Evolutionary conservation across 257 asterid genomes (phyloP).

Genomic region (Petrea volubilis): DNA sequence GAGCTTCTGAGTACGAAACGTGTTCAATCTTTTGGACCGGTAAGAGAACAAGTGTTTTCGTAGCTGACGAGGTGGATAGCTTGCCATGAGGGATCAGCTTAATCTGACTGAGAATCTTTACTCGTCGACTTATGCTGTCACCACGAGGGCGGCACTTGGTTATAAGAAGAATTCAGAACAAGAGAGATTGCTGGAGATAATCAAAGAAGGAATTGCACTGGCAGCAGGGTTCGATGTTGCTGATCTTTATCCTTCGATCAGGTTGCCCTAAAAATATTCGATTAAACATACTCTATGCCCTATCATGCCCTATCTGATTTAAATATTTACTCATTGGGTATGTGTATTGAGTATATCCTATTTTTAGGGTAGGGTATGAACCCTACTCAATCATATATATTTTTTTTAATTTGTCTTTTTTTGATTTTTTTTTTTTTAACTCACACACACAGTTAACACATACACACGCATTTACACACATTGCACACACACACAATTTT

Average conservation of each 20-base stretch:
- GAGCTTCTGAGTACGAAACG: constrained; percentile 42
- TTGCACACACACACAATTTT: too few species aligned
- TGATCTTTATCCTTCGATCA: constrained; percentile 37
- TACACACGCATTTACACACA: too few species aligned
- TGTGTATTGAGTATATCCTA: too few species aligned
- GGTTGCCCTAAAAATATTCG: too few species aligned
- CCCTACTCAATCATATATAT: too few species aligned
- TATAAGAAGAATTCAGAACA: constrained; percentile 7
- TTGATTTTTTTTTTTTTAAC: too few species aligned
- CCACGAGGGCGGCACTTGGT: constrained; percentile 42
- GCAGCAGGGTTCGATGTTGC: constrained; percentile 32
- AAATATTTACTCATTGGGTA: too few species aligned
- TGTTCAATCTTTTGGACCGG: constrained; percentile 27
- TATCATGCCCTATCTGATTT: too few species aligned
- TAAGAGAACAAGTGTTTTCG: constrained; percentile 24
- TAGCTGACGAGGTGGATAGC: constrained; percentile 19
- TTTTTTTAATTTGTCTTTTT: too few species aligned
- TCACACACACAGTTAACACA: too few species aligned
- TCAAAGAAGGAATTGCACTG: neutral
- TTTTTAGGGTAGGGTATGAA: too few species aligned
- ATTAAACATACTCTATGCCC: too few species aligned
- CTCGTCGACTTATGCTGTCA: constrained; percentile 5
- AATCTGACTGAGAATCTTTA: constrained; percentile 30
- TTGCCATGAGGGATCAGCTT: constrained; percentile 13
- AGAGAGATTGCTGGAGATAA: neutral